Evolutionary conservation across 2,329 filamentous ascomycete species (phyloP), one percentile per base, ranked within the genome.

Genomic region (Ophiostoma ulmi): DNA sequence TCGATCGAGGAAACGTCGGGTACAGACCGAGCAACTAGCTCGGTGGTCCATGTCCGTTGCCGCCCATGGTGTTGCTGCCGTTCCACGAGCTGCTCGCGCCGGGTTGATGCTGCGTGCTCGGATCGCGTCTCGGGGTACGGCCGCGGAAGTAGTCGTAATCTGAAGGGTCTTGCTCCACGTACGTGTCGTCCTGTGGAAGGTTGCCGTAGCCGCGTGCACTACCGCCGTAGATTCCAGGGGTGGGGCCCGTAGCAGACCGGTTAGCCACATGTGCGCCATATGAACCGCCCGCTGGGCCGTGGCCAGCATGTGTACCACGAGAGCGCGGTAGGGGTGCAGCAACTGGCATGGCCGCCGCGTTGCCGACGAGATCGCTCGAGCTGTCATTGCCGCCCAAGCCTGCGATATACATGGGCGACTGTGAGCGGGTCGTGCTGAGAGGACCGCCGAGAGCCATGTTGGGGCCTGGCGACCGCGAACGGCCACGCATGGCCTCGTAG

Each of bases 151-250:
- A 88, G 76, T 88, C 86, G 74, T 87, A 88, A 72, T 83, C 81
- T 74, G 81, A 78, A 10, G 85, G 83, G 61, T 86, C 83, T 26
- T 76, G 77, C 20, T 75, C 76, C 10, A 75, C 68, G 11, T 77
- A 77, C 10, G 80, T 78, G 70, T 88, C 86, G 58, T 79, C 78
- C 75, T 89, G 87, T 0, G 86, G 84, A 70, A 90, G 77, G 36
- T 84, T 83, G 17, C 86, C 87, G 76, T 90, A 90, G 0, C 87
- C 87, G 68, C 82, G 80, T 0, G 86, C 85, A 2, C 87, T 86
- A 69, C 86, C 86, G 22, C 86, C 86, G 22, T 88, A 77, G 72
- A 86, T 85, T 13, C 85, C 84, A 5, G 82, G 82, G 55, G 74
- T 73, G 52, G 75, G 74, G 74, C 76, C 76, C 41, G 69, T 70